Percentiles rank a stretch among this genome's conserved stretches.
Conservation (phyloP, 768 basidiomycete species). For the Rhodocollybia butyracea region DNA sequence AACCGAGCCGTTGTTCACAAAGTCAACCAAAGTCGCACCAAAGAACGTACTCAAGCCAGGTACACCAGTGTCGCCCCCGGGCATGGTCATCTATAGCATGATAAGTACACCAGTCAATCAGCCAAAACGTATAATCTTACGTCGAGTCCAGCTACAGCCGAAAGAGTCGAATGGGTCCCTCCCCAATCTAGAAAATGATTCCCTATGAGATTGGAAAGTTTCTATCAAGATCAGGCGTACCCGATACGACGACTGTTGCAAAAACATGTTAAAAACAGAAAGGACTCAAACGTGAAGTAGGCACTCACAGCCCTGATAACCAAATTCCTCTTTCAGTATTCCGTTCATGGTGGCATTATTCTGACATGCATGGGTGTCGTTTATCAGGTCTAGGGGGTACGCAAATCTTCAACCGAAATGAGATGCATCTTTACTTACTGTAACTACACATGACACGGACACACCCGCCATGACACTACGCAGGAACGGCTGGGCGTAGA, state of each 20-base stretch:
- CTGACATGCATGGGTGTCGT: conserved; percentile 73
- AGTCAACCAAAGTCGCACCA: conserved; percentile 60
- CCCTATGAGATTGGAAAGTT: not conserved
- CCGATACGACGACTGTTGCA: conserved; percentile 53
- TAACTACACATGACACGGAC: conserved; percentile 66
- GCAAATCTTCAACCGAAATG: not conserved
- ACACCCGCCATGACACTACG: conserved; percentile 73
- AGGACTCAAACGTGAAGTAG: not conserved
- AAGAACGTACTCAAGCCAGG: conserved; percentile 48
- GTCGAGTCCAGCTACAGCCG: conserved; percentile 60
- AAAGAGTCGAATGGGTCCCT: conserved; percentile 60
- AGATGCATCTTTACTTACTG: not conserved
- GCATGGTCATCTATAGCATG: conserved; percentile 65
- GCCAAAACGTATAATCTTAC: conserved; percentile 31
- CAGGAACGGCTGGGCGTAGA: conserved; percentile 69
- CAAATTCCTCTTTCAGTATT: conserved; percentile 69
- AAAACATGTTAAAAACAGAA: not conserved
- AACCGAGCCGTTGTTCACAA: conserved; percentile 71
- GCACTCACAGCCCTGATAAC: conserved; percentile 68
- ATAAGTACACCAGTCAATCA: not conserved
- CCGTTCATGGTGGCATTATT: conserved; percentile 68
- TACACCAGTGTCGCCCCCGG: conserved; percentile 50
- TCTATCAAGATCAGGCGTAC: not conserved
- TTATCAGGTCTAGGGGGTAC: conserved; percentile 62
- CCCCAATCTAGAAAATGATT: conserved; percentile 47